phyloP scores from a whole-genome alignment of 257 asterid species.

The Plectranthus barbatus region DNA sequence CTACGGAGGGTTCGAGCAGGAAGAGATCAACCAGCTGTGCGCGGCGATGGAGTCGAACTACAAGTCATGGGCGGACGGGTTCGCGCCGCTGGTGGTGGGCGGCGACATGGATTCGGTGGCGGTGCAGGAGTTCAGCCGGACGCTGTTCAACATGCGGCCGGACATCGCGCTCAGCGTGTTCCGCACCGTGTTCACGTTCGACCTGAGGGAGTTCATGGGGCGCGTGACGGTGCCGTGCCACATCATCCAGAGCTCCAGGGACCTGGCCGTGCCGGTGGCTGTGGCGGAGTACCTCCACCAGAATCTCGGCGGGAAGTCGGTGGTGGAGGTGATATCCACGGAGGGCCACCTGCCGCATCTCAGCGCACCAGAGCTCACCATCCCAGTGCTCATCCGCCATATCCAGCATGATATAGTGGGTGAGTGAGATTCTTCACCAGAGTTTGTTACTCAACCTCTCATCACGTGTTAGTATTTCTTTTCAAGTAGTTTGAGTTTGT shows the following conservation, averaged over 20 bases:
- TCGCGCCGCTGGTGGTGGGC: slow-evolving; percentile 65
- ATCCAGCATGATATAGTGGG: slow-evolving; percentile 31
- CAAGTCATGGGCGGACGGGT: slow-evolving; percentile 62
- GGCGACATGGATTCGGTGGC: slow-evolving; percentile 72
- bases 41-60: slow-evolving; percentile 47
- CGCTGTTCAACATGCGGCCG: slow-evolving; percentile 67
- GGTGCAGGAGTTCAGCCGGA: slow-evolving; percentile 73
- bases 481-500: no score
- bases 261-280: slow-evolving; percentile 58
- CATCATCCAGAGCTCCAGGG: slow-evolving; percentile 66
- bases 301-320: slow-evolving; percentile 49
- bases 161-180: slow-evolving; percentile 63
- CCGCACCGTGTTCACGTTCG: slow-evolving; percentile 45
- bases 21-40: slow-evolving; percentile 25
- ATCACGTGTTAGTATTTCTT: no score
- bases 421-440: background rate
- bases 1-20: slow-evolving; percentile 37
- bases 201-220: slow-evolving; percentile 29
- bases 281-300: slow-evolving; percentile 73
- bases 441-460: no score
- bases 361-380: slow-evolving; percentile 51
- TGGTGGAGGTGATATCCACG: slow-evolving; percentile 54
- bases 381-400: slow-evolving; percentile 61
- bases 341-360: slow-evolving; percentile 80
- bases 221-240: slow-evolving; percentile 69